Evolutionary conservation across 2,329 filamentous ascomycete species (phyloP), one percentile per base, ranked within the genome.

Genomic region (Stagonosporopsis vannaccii): DNA sequence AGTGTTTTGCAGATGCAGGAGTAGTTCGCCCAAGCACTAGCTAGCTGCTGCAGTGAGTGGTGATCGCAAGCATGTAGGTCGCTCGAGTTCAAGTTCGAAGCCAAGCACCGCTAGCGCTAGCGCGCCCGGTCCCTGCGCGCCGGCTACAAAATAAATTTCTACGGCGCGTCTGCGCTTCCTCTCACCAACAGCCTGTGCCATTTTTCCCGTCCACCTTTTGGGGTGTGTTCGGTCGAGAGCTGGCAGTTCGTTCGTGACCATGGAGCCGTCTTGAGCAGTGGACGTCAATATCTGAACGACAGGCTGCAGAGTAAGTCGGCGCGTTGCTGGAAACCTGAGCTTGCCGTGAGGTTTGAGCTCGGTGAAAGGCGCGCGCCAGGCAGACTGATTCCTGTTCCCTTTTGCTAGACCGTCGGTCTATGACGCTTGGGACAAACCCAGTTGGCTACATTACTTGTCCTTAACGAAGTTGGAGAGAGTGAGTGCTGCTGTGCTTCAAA

Each of bases 271-370:
- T 91, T 87, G 64, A 73, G 68, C 72, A 41, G 71, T 78, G 87
- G 90, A 86, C 92, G 89, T 90, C 84, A 87, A 90, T 91, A 82
- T 93, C 90, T 89, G 87, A 91, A 92, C 90, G 91, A 96, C 92
- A 95, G 90, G 88, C 95, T 89, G 91, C 78, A 96, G 89, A 97
- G 78, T 72, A 85, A 95, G 82, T 81, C 77, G 80, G 81, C 78
- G 78, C 78, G 76, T 80, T 70, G 72, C 68, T 72, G 72, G 70
- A 74, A 82, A 84, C 85, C 85, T 85, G 73, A 76, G 69, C 64
- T 75, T 65, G 60, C 70, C 69, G 61, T 42, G 56, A 64, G 71
- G 71, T 72, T 74, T 64, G 74, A 76, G 70, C 71, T 76, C 72
- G 72, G 74, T 71, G 67, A 64, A 68, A 45, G 68, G 63, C 57